Base-by-base conservation (phyloP, 208 protist genomes). In the Leishmania aethiopica region DNA sequence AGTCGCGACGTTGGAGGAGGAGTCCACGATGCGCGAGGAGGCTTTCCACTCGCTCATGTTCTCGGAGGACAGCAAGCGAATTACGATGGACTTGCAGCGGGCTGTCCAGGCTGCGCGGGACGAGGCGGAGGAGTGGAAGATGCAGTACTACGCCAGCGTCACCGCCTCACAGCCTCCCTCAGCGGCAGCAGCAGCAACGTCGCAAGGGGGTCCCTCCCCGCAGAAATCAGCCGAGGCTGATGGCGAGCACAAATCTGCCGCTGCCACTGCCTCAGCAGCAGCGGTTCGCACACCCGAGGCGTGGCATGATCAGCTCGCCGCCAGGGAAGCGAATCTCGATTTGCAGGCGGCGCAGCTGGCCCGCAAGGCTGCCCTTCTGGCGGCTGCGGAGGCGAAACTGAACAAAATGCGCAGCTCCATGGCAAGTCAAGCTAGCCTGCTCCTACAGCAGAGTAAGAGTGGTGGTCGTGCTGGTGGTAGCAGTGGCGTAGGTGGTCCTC, bases 1-100 rank as follows among this genome's bases (percentile, higher is more conserved):
- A 64, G 81, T 94, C 11, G 75, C 73, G 7, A 85, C 74, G 64
- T 78, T 94, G 17, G 91, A 94, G 81, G 88, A 89, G 60, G 91
- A 96, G 73, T 91, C 91, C 1, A 78, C 60, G 7, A 91, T 88
- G 75, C 88, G 93, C 19, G 93, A 96, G 82, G 90, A 91, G 35
- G 91, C 93, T 0, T 91, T 96, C 37, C 79, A 84, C 42, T 82
- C 91, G 10, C 79, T 94, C 32, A 88, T 94, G 84, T 84, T 96
- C 72, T 91, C 91, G 19, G 93, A 94, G 67, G 91, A 93, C 62
- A 89, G 88, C 64, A 90, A 91, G 70, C 81, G 83, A 28, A 77
- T 91, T 28, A 86, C 93, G n/a, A 79, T 86, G 59, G 83, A 90
- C 25, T 83, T 96, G 69, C 89, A 94, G 85, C 71, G 17, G 37